Percentiles rank a stretch among this genome's conserved stretches.
Conservation (phyloP, 129 eudicot genomes). For the Arctium lappa region DNA sequence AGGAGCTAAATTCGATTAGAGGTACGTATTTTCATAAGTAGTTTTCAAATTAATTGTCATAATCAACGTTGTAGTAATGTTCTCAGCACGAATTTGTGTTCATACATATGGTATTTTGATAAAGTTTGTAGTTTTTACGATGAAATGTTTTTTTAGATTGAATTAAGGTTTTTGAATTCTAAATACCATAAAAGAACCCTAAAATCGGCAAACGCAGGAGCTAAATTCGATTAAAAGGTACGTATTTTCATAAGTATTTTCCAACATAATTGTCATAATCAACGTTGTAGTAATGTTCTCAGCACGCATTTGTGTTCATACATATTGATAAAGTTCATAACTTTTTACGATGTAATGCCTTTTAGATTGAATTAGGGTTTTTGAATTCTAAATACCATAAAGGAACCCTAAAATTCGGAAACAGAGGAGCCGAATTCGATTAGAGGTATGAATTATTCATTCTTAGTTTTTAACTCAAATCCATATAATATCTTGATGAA, state of each 20-base stretch:
- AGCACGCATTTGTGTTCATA: not conserved
- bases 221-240: slow-evolving; percentile 8
- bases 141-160: not conserved
- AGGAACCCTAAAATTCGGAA: not conserved
- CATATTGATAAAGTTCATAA: not conserved
- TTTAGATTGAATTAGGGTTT: not conserved
- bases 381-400: not conserved
- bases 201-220: not conserved
- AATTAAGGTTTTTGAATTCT: not conserved
- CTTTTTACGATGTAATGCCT: not conserved
- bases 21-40: slow-evolving; percentile 11
- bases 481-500: not conserved
- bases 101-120: not conserved
- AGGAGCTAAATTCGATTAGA: not conserved
- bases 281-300: not conserved
- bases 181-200: not conserved
- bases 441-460: not conserved
- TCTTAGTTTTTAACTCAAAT: not conserved
- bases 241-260: not conserved
- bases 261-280: not conserved
- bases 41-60: not conserved
- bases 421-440: not conserved
- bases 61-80: not conserved
- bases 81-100: not conserved
- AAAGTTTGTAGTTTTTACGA: not conserved